phyloP scores from a whole-genome alignment of 371 early-diverging fungal species.

The Batkoa obscura region DNA sequence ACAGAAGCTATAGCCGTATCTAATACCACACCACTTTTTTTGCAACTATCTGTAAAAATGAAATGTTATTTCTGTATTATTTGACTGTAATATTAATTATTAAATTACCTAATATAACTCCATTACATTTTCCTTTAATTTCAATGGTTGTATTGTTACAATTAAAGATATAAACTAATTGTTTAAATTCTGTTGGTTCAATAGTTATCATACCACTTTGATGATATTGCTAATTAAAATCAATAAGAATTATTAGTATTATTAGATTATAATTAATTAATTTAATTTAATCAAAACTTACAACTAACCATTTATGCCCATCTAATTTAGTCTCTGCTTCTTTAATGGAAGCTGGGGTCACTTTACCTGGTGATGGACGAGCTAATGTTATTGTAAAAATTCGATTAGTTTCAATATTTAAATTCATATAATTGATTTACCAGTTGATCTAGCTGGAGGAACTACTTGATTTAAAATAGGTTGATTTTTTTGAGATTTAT shows the following conservation, averaged over 20 bases:
- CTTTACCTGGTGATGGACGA: conserved; percentile 9
- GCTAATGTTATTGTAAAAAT: neutral
- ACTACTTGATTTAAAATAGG: conserved; percentile 47
- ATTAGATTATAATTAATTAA: too few species aligned
- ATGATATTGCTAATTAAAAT: neutral
- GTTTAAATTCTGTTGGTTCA: conserved; percentile 61
- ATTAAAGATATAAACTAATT: conserved; percentile 80
- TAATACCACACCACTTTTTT: conserved; percentile 68
- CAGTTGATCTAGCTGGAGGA: conserved; percentile 6
- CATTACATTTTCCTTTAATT: conserved; percentile 81
- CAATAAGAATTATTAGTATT: too few species aligned
- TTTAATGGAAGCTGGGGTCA: conserved; percentile 35
- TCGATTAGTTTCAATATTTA: neutral
- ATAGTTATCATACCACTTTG: conserved; percentile 50
- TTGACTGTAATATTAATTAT: too few species aligned
- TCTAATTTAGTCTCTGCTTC: conserved; percentile 67
- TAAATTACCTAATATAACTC: conserved; percentile 53
- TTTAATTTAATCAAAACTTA: too few species aligned
- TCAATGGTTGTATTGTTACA: conserved; percentile 76
- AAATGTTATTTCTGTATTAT: too few species aligned
- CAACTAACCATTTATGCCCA: conserved; percentile 77
- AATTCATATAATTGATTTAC: too few species aligned
- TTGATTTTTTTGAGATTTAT: conserved; percentile 84
- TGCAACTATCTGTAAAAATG: conserved; percentile 41
- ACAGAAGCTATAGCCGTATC: conserved; percentile 72